Evolutionary conservation across 441 rosid genomes (phyloP).

Genomic region (Oxalis stricta): DNA sequence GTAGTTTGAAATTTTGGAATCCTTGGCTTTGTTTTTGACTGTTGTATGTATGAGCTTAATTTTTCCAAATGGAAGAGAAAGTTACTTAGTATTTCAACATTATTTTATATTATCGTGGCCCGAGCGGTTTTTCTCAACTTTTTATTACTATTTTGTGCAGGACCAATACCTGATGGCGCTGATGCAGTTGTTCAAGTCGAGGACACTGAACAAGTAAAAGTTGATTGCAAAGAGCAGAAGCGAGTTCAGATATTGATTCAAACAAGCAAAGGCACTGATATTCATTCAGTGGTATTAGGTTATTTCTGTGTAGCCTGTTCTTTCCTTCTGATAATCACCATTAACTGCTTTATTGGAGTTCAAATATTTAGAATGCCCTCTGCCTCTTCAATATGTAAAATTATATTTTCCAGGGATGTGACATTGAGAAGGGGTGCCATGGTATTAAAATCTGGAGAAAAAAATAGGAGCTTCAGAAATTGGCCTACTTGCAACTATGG

Average conservation of each 20-base stretch:
- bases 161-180: slow-evolving; percentile 94
- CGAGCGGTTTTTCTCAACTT: background rate
- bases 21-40: background rate
- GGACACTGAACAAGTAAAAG: slow-evolving; percentile 47
- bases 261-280: slow-evolving; percentile 54
- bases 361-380: too few species aligned
- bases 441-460: slow-evolving; percentile 61
- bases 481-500: slow-evolving; percentile 80
- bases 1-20: background rate
- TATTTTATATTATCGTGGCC: background rate
- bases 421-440: slow-evolving; percentile 54
- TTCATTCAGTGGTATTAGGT: slow-evolving; percentile 95
- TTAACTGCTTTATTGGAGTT: background rate
- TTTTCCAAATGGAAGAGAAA: background rate
- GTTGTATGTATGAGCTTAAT: too few species aligned
- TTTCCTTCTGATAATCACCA: background rate
- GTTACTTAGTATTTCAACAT: background rate
- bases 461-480: slow-evolving; percentile 77
- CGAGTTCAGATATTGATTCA: slow-evolving; percentile 55
- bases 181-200: slow-evolving; percentile 98
- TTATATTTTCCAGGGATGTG: slow-evolving; percentile 47
- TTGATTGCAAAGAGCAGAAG: slow-evolving; percentile 21
- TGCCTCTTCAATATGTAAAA: background rate
- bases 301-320: slow-evolving; percentile 7
- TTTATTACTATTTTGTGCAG: slow-evolving; percentile 15